Percentiles rank a stretch among this genome's conserved stretches.
Conservation (phyloP, 169 alveolate genomes). For the Besnoitia besnoiti region DNA sequence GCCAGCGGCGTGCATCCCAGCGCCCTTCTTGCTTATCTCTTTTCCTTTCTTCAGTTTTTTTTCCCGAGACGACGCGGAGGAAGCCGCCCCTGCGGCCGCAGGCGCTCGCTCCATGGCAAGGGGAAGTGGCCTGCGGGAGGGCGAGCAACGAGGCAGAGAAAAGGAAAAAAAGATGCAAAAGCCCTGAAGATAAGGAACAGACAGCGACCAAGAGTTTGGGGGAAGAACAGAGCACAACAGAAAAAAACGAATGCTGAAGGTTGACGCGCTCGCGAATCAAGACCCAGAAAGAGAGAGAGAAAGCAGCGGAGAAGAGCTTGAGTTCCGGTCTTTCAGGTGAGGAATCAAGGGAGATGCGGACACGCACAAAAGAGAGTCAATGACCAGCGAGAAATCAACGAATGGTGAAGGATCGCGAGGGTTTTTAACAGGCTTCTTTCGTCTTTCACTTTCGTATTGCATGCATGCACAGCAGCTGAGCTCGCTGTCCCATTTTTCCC, state of each 20-base stretch:
- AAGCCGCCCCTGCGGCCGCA: slow-evolving; percentile 7
- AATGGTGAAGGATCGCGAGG: neutral
- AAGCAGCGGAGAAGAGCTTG: too few relatives aligned
- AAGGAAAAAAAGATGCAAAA: neutral
- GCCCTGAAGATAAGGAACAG: neutral
- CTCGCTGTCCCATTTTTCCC: neutral
- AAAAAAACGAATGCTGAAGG: too few relatives aligned
- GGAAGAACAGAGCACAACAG: too few relatives aligned
- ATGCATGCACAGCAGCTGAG: neutral
- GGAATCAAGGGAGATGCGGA: too few relatives aligned
- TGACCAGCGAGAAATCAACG: neutral
- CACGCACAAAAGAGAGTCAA: too few relatives aligned
- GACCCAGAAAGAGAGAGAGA: too few relatives aligned
- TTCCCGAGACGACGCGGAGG: too few relatives aligned
- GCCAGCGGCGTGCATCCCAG: too few relatives aligned
- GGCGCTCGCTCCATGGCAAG: neutral
- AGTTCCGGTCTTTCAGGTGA: too few relatives aligned
- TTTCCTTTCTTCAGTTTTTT: neutral
- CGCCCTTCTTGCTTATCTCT: too few relatives aligned
- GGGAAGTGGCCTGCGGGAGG: neutral
- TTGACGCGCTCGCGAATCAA: too few relatives aligned
- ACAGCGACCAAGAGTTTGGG: too few relatives aligned
- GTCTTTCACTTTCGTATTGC: neutral
- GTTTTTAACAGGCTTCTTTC: neutral
- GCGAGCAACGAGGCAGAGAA: neutral